A percentile compares a stretch with the other conserved stretches of the same genome.
Conservation (phyloP, 805 yeast genomes). For the Barnettozyma siamensis region DNA sequence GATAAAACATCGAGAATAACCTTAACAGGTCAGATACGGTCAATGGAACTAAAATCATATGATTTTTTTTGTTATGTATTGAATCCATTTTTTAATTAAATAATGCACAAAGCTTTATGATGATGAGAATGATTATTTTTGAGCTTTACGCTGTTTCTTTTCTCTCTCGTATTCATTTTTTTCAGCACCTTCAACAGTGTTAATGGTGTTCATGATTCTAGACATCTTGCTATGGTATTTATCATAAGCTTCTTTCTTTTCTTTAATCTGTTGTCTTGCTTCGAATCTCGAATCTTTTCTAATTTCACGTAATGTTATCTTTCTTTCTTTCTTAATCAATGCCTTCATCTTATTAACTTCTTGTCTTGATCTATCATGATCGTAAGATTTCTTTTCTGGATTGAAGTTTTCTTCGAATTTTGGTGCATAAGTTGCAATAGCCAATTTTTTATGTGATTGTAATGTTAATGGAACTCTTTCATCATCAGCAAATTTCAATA, state of each 20-base stretch:
- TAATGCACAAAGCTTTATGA: neutral
- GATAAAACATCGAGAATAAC: constrained; percentile 14
- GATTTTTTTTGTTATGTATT: no score
- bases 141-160: constrained; percentile 55
- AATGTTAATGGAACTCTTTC: constrained; percentile 67
- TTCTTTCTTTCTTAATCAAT: constrained; percentile 87
- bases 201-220: constrained; percentile 75
- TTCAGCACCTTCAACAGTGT: constrained; percentile 92
- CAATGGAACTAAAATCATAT: no score
- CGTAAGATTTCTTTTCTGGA: constrained; percentile 91
- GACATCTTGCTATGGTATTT: constrained; percentile 91
- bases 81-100: neutral
- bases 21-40: no score
- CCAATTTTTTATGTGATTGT: constrained; percentile 78
- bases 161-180: constrained; percentile 90
- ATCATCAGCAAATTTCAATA: constrained; percentile 40
- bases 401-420: constrained; percentile 93
- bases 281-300: constrained; percentile 84
- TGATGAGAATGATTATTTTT: constrained; percentile 23
- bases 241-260: constrained; percentile 66
- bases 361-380: constrained; percentile 71
- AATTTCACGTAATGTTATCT: constrained; percentile 80
- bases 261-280: constrained; percentile 77
- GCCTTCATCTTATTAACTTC: constrained; percentile 79
- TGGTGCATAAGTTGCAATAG: constrained; percentile 83